Base-by-base conservation (phyloP, 805 yeast species). In the Ogataea zsoltii region DNA sequence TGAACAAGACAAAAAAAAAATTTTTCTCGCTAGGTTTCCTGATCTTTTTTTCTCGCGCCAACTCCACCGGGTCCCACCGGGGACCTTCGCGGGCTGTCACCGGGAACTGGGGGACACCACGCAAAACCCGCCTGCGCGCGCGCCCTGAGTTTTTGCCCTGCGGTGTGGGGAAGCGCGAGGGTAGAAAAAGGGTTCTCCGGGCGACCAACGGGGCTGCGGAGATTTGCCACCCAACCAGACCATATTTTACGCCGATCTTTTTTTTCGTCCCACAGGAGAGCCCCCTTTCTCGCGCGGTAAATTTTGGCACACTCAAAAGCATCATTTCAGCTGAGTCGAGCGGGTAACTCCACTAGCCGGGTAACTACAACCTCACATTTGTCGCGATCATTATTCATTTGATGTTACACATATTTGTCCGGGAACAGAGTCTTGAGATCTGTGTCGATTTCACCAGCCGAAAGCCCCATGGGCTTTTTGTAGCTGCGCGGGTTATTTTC, bases 401-500 rank as follows among this genome's bases (percentile, higher is more conserved):
- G 18, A 15, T 17, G 14, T 32, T 29, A 39, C 25, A 16, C 23
- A n/a, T 28, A 28, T 28, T 38, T 32, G 3, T 37, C 33, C 6
- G 48, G 48, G 40, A 26, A 30, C 18, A 49, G 18, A 14, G 42
- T 29, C 6, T 46, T 42, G 23, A 65, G 41, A 48, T 65, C 69
- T 4, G 47, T 39, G 10, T 66, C 68, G 25, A 66, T 52, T 38
- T 63, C 69, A 3, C 46, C 57, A 1, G 25, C 29, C 7, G 49
- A 50, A 33, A 66, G 46, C 2, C 61, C 62, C 34, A 49, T 55
- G 5, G 71, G 71, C 4, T 58, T 38, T 6, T 42, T 46, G 44
- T 63, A 66, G 15, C 57, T 53, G 42, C 48, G 45, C 32, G 45
- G 25, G 25, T 21, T 21, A 9, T 9, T 21, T 5, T 21, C 9